These are phyloP conservation scores for Alopecurus myosuroides DNA, from an alignment of 176 grass and related monocot species.

Conservation along the genomic window DNA sequence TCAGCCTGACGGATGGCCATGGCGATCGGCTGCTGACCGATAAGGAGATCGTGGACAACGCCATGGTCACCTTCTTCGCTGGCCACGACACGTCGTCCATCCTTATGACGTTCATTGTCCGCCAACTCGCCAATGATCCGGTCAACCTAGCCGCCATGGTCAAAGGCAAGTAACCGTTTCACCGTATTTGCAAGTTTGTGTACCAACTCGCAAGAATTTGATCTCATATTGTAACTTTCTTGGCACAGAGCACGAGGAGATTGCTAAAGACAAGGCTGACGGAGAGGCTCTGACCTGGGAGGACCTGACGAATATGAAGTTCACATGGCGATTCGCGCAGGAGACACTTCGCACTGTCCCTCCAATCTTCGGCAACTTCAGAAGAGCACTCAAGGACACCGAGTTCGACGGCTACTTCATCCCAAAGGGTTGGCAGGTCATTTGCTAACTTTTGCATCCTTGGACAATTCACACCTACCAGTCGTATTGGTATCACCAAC, in stretches of 20 bases:
- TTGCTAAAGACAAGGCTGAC: conserved; percentile 17
- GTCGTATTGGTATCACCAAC: neutral
- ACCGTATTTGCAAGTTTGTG: neutral
- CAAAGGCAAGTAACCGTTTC: conserved; percentile 16
- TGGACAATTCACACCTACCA: neutral
- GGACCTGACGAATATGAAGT: conserved; percentile 40
- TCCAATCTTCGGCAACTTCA: conserved; percentile 40
- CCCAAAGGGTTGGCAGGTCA: conserved; percentile 50
- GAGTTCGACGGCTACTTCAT: conserved; percentile 44
- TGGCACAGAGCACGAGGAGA: conserved; percentile 34
- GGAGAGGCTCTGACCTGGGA: conserved; percentile 39
- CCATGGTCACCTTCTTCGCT: conserved; percentile 23
- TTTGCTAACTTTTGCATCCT: neutral
- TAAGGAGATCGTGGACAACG: conserved; percentile 52
- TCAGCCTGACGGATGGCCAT: neutral
- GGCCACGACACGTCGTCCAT: conserved; percentile 45
- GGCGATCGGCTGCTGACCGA: conserved; percentile 21
- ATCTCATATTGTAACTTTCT: neutral
- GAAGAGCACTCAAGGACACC: conserved; percentile 9
- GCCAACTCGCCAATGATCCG: conserved; percentile 40
- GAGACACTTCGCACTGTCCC: conserved; percentile 40
- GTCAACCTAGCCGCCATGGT: conserved; percentile 22
- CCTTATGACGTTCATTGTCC: conserved; percentile 57
- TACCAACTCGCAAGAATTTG: neutral
- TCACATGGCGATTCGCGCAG: conserved; percentile 43